Conservation (phyloP, 306 rosid genomes). For the Ormosia semicastrata region DNA sequence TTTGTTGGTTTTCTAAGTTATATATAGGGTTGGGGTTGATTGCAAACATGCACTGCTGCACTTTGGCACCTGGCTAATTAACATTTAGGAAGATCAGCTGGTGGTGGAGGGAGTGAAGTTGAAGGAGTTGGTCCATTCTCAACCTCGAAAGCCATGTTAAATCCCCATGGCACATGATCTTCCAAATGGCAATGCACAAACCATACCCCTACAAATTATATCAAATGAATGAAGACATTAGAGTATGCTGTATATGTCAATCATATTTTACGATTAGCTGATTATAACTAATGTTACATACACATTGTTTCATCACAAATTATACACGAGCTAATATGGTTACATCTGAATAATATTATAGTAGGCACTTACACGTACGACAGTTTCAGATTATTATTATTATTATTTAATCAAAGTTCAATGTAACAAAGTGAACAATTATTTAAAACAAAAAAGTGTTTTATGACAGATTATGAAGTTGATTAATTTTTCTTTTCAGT, state of each 20-base stretch:
- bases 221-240: neutral
- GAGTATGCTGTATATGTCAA: neutral
- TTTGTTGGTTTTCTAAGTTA: too few species aligned
- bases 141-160: slow-evolving; percentile 33
- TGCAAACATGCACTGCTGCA: too few species aligned
- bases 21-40: too few species aligned
- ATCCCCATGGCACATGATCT: slow-evolving; percentile 52
- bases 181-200: slow-evolving; percentile 58
- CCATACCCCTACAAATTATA: slow-evolving; percentile 45
- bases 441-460: too few species aligned
- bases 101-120: slow-evolving; percentile 51
- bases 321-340: neutral
- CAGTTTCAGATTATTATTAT: too few species aligned
- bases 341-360: too few species aligned
- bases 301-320: neutral
- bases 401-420: neutral
- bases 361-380: neutral
- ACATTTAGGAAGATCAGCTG: slow-evolving; percentile 47
- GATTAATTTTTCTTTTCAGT: too few species aligned
- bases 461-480: too few species aligned
- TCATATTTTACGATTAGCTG: neutral
- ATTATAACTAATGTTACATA: neutral
- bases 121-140: slow-evolving; percentile 28
- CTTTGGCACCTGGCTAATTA: too few species aligned
- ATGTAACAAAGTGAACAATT: neutral